Evolutionary conservation across 176 grass and related monocot genomes (phyloP).

Genomic region (Oropetium thomaeum): DNA sequence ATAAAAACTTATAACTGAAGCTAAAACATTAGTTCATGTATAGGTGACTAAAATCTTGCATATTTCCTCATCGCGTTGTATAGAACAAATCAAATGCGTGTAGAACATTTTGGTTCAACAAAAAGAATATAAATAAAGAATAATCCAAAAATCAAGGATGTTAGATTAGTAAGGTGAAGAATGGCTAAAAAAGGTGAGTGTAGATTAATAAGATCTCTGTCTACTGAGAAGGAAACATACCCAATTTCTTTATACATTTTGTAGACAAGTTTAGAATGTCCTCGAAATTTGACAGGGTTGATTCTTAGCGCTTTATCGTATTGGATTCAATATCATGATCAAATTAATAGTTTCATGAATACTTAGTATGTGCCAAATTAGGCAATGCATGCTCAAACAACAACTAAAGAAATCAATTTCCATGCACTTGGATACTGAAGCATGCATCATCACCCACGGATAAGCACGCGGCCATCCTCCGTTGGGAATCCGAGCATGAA

Average conservation of each 20-base stretch:
- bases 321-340: background rate
- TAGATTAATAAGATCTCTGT: no score
- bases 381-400: background rate
- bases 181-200: no score
- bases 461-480: conserved; percentile 2
- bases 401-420: background rate
- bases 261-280: background rate
- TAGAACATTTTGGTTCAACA: no score
- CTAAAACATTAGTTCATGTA: no score
- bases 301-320: background rate
- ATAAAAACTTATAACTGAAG: no score
- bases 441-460: conserved; percentile 3
- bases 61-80: no score
- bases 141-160: no score
- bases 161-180: no score
- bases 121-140: no score
- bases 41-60: no score
- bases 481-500: conserved; percentile 34
- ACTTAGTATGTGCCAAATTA: background rate
- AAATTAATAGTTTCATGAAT: background rate
- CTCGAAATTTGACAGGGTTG: background rate
- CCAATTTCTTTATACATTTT: background rate
- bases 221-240: no score
- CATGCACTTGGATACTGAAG: background rate
- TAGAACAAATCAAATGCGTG: no score